phyloP scores from a whole-genome alignment of 208 protist genomes.

The Leishmania martiniquensis region DNA sequence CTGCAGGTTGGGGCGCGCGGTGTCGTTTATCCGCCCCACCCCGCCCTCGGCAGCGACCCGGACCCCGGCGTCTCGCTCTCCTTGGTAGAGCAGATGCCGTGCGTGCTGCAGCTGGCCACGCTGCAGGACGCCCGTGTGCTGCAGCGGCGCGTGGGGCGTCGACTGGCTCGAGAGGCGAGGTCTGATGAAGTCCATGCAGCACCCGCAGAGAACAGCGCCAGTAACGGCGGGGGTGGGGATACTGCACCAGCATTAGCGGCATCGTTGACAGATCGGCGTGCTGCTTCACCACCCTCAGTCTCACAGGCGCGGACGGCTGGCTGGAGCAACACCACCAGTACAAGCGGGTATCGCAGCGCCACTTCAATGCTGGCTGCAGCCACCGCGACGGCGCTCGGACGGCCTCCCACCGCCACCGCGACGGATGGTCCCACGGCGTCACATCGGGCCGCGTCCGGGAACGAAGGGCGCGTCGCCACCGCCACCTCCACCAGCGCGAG shows the following conservation, averaged over 20 bases:
- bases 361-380: conserved; percentile 1
- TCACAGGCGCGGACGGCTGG: not conserved
- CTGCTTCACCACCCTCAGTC: not conserved
- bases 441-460: not conserved
- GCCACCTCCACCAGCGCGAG: not conserved
- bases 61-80: conserved; percentile 12
- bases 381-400: conserved; percentile 3
- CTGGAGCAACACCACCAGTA: not conserved
- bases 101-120: conserved; percentile 26
- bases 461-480: not conserved
- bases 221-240: not conserved
- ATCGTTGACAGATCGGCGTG: not conserved
- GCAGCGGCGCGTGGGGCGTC: conserved; percentile 3
- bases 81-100: conserved; percentile 27
- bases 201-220: not conserved
- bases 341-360: not conserved
- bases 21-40: conserved; percentile 22
- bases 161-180: not conserved
- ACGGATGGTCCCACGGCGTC: not conserved
- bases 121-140: conserved; percentile 16
- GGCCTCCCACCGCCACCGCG: no score
- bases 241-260: not conserved
- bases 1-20: conserved; percentile 13
- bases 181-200: not conserved
- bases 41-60: not conserved